Evolutionary conservation across 805 yeast species (phyloP), one percentile per base, ranked within the genome.

Genomic region (Zygoascus tannicola): DNA sequence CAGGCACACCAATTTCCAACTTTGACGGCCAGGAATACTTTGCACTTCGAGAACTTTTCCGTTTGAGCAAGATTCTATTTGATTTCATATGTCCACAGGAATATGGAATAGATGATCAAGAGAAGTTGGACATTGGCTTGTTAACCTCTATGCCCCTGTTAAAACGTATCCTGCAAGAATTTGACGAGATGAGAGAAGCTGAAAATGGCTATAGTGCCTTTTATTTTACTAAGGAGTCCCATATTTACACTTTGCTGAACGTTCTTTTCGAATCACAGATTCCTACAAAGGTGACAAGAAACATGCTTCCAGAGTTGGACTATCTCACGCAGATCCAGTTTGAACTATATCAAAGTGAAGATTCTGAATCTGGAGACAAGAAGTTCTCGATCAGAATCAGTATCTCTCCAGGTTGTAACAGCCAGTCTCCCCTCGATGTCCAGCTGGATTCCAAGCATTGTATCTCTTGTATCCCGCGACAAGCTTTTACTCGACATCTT

Each of bases 1-100:
- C 53, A 5, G 49, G 59, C 21, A 68, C 44, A 4, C 46, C 44
- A 40, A 26, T 34, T 26, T 54, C 55, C 3, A 50, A 78, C 35
- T 88, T 88, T 63, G 95, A 85, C 58, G 82, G 82, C 50, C 79
- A 85, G 1, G 80, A 81, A 43, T 88, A 75, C 61, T 81, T 82
- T 26, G 74, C 85, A 50, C 70, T 92, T 46, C 72, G 97, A 52
- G 98, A 92, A 60, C 72, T 92, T 42, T 92, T 88, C 60, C 72
- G 90, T 50, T 70, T 92, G 44, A 85, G 96, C 0, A 94, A 92
- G 62, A 95, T 92, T 4, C 66, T 92, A 50, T 92, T 92, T 67
- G 99, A 92, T 64, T 92, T 90, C 58, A 87, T 92, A 40, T 92
- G 97, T 64, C 99, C 99, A 7, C 97, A 92, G 63, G 99, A 92